Base-by-base conservation (phyloP, 106 monocot species). In the Apostasia shenzhenica region DNA sequence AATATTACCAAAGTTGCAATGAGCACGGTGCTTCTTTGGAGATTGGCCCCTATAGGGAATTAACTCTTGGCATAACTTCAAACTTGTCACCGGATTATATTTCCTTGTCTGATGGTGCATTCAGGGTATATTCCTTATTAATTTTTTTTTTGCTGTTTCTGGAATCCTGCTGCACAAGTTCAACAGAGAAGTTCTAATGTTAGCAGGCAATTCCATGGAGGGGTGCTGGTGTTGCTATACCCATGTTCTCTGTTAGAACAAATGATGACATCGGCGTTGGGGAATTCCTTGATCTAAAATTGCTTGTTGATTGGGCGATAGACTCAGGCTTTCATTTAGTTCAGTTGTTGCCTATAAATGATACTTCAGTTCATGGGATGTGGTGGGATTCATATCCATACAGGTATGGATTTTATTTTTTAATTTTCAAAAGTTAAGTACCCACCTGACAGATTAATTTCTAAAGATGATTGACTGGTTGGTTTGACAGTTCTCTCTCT, bases 351-450 rank as follows among this genome's bases (percentile, higher is more conserved):
- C 95, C 92, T 42, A 75, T 95, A 14, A 95, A 95, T 67, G 95
- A 95, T 73, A 95, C 95, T 61, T 89, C 95, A 43, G 95, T 92
- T 71, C 80, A 91, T 57, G 79, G 76, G 63, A 95, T 86, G 88
- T 92, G 92, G 91, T 91, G 92, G 92, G 95, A 95, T 76, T 95
- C 95, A 55, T 95, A 95, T 73, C 95, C 91, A 10, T 95, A 95
- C 82, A 93, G 93, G 93, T 93, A 86, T 14, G 8, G 2, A 47
- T 64, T 64, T 26, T 62, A 37, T 14, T 7, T 38, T 66, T 46
- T 43, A 41, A 2, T 1, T 54, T 1, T 54, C 1, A 9, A 12
- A 54, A 54, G 54, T 12, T 54, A 54, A 14, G 26, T 26, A 26
- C 26, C 26, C 26, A 26, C 26, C 26, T 26, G 26, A 26, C 26